These are phyloP conservation scores for Coemansia sp. DNA, from an alignment of 192 early-diverging fungal genomes.

Conservation along the genomic window DNA sequence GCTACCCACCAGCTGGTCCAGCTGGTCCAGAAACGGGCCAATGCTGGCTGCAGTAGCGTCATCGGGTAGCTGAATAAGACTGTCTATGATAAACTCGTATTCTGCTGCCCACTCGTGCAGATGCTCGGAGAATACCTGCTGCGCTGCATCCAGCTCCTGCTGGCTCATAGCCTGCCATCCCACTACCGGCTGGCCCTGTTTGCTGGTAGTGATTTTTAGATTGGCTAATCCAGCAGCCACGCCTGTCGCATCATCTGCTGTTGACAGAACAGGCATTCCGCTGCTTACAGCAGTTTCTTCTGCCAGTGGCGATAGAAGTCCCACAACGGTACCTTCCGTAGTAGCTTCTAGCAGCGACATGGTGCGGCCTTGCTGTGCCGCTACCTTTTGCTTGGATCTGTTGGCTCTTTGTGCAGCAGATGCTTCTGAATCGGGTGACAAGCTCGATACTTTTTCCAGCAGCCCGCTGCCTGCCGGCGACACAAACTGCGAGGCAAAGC, in stretches of 20 bases:
- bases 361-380: constrained; percentile 18
- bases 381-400: background rate
- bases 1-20: constrained; percentile 29
- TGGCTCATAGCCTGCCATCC: constrained; percentile 48
- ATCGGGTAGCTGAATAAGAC: constrained; percentile 35
- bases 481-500: constrained; percentile 53
- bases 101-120: constrained; percentile 34
- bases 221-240: background rate
- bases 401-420: background rate
- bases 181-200: constrained; percentile 20
- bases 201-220: background rate
- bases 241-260: constrained; percentile 1
- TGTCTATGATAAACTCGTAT: constrained; percentile 48
- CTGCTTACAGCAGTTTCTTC: constrained; percentile 10
- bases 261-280: background rate
- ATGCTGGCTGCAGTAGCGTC: constrained; percentile 18
- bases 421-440: background rate
- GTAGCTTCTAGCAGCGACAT: constrained; percentile 50
- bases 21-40: constrained; percentile 23
- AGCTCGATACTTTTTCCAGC: constrained; percentile 11
- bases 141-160: constrained; percentile 24
- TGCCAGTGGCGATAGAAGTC: constrained; percentile 37
- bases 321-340: constrained; percentile 46
- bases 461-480: constrained; percentile 45
- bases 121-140: constrained; percentile 24